Conservation (phyloP, 352 stramenopile genomes). For the Aphanomyces euteiches region DNA sequence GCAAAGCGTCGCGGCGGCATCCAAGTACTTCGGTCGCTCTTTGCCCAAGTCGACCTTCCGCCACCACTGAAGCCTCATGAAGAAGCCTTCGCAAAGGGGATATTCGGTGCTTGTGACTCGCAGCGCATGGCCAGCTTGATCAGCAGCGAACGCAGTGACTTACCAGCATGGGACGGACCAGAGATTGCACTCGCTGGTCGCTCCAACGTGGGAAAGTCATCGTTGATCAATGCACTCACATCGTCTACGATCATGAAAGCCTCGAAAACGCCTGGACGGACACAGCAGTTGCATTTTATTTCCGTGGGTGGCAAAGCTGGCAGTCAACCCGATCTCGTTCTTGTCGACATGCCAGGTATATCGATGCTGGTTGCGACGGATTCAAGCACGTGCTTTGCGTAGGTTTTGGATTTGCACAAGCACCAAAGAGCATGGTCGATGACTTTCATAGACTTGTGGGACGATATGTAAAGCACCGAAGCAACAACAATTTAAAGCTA, state of each 20-base stretch:
- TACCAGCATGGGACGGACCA: conserved; percentile 64
- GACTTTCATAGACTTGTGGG: conserved; percentile 75
- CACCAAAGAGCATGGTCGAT: conserved; percentile 66
- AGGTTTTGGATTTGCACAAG: conserved; percentile 79
- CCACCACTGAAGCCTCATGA: conserved; percentile 29
- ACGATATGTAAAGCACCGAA: conserved; percentile 65
- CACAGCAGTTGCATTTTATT: conserved; percentile 75
- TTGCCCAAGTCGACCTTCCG: conserved; percentile 22
- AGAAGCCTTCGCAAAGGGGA: conserved; percentile 26
- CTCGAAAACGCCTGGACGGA: conserved; percentile 85
- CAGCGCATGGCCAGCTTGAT: conserved; percentile 28
- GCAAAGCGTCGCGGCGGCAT: conserved; percentile 17
- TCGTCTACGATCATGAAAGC: conserved; percentile 65
- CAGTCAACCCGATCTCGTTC: conserved; percentile 55
- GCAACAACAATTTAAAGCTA: conserved; percentile 66
- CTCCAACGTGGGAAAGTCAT: conserved; percentile 87
- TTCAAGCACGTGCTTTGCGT: background rate
- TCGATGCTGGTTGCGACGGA: background rate
- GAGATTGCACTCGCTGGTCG: conserved; percentile 83
- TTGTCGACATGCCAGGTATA: conserved; percentile 76
- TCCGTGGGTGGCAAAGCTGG: conserved; percentile 73
- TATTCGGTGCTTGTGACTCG: conserved; percentile 4
- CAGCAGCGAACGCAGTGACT: conserved; percentile 35
- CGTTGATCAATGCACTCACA: conserved; percentile 82
- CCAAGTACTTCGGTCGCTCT: conserved; percentile 23